Percentiles rank a stretch among this genome's conserved stretches.
Conservation (phyloP, 1,284 basidiomycete species). For the Apiotrichum akiyoshidainum region DNA sequence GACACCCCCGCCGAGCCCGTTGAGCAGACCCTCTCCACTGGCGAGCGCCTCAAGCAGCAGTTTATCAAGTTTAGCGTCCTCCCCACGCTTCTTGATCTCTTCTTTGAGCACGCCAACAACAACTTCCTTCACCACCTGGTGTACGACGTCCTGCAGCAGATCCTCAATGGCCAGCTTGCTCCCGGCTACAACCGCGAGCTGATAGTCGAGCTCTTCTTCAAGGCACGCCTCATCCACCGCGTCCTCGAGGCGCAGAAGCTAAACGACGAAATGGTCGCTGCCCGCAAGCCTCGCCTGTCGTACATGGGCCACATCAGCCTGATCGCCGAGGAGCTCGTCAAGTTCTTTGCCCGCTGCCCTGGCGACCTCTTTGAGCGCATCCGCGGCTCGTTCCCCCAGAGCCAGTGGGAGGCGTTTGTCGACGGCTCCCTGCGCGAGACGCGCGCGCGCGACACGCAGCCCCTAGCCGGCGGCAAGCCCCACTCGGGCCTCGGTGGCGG, state of each 20-base stretch:
- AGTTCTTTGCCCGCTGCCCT: conserved; percentile 70
- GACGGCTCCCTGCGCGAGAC: conserved; percentile 76
- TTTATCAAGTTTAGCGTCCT: conserved; percentile 71
- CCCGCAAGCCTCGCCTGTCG: conserved; percentile 63
- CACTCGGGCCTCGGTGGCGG: conserved; percentile 20
- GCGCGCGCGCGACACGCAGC: conserved; percentile 72
- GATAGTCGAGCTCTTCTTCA: conserved; percentile 72
- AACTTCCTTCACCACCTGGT: conserved; percentile 97
- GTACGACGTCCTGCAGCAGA: conserved; percentile 94
- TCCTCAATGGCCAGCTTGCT: conserved; percentile 80
- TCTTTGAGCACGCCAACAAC: conserved; percentile 96
- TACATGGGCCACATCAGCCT: conserved; percentile 97
- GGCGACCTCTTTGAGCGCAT: conserved; percentile 68
- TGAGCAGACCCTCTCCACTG: conserved; percentile 48
- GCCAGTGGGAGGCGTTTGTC: conserved; percentile 84
- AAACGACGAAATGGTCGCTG: conserved; percentile 58
- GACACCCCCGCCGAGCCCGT: conserved; percentile 1
- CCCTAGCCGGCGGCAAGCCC: conserved; percentile 68
- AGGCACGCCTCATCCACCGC: conserved; percentile 71
- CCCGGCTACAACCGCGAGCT: conserved; percentile 74
- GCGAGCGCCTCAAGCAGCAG: conserved; percentile 72
- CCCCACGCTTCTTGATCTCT: conserved; percentile 74
- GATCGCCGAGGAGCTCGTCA: conserved; percentile 58
- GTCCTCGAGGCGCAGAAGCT: conserved; percentile 77
- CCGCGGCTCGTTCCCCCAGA: conserved; percentile 64